A percentile compares a stretch with the other conserved stretches of the same genome.
Evolutionary conservation across 2,329 filamentous ascomycete genomes (phyloP).

Genomic region (Xylaria digitata): DNA sequence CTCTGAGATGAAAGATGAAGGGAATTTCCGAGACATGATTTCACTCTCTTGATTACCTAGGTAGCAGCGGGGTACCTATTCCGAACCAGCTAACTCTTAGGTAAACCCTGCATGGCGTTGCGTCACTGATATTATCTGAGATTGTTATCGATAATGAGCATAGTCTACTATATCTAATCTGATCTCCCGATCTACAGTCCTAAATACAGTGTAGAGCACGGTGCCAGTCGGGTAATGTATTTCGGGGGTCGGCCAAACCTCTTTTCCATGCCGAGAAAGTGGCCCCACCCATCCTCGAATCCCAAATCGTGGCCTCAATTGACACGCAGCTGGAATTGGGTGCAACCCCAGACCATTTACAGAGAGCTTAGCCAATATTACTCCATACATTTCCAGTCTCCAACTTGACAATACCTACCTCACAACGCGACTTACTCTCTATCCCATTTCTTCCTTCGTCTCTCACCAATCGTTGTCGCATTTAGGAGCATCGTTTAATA

Average conservation of each 20-base stretch:
- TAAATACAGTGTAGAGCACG: background rate
- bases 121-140: background rate
- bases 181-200: background rate
- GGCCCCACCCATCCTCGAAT: conserved; percentile 29
- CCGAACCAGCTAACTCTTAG: background rate
- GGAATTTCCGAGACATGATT: conserved; percentile 12
- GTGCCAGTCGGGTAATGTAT: background rate
- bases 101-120: background rate
- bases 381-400: conserved; percentile 37
- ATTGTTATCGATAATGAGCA: conserved; percentile 22
- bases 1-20: conserved; percentile 8
- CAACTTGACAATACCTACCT: conserved; percentile 18
- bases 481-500: conserved; percentile 17
- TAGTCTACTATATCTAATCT: background rate
- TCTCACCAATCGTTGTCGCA: conserved; percentile 47
- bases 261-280: background rate
- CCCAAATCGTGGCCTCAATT: conserved; percentile 55
- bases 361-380: conserved; percentile 45
- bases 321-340: conserved; percentile 34
- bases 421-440: conserved; percentile 10
- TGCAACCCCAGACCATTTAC: conserved; percentile 51
- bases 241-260: conserved; percentile 38
- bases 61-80: conserved; percentile 21
- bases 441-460: conserved; percentile 42
- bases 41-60: conserved; percentile 4